Base-by-base conservation (phyloP, 495 filamentous ascomycete species). In the Trypethelium eluteriae region DNA sequence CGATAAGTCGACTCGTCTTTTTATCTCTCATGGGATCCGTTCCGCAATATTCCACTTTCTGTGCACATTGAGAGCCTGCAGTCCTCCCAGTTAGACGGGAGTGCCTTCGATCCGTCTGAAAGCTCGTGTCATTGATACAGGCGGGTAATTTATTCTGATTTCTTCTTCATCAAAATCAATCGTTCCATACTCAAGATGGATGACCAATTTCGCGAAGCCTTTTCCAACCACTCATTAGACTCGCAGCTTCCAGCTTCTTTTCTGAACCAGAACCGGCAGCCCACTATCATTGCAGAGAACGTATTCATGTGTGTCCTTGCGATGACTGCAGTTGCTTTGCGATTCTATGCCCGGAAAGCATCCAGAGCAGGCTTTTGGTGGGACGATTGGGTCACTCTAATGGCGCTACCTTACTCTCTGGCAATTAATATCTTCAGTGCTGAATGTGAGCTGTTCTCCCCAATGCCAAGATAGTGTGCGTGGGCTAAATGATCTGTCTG, bases 371-470 rank as follows among this genome's bases (percentile, higher is more conserved):
- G 53, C 18, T 59, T 59, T 36, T 59, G 53, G 53, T 59, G 53
- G 53, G 53, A 59, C 36, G 53, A 59, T 18, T 59, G 53, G 53
- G 53, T 59, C 10, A 59, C 53, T 59, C 18, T 59, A 32, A 59
- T 59, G n/a, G 53, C 53, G 6, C 53, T 59, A 3, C 53, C 53
- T 35, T 59, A 59, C 14, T 59, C 53, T 36, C 32, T 59, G 32
- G 53, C 53, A 36, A 7, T 59, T 5, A 59, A 59, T 18, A 59
- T 59, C 53, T 59, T 59, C 32, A 59, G 53, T 14, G 53, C 53
- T 14, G 53, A 34, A 36, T 59, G 53, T 59, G 14, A 59, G 53
- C 7, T 32, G 6, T 32, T 14, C 18, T 7, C 36, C 7, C 5
- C 10, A 53, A 53, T 53, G 18, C 18, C 5, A 18, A 5, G 5